phyloP scores from a whole-genome alignment of 495 filamentous ascomycete genomes.

The Lepidopterella palustris region DNA sequence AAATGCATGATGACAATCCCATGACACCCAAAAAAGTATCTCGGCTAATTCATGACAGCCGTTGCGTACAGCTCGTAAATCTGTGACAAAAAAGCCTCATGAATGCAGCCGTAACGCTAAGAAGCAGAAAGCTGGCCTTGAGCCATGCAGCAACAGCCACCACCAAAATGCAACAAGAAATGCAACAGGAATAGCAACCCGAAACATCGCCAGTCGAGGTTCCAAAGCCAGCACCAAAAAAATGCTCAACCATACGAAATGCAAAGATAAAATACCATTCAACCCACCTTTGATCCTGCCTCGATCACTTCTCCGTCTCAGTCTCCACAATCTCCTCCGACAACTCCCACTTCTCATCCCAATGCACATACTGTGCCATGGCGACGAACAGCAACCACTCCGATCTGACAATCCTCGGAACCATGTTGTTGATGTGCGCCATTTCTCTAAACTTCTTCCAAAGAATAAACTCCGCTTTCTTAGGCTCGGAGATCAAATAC shows the following conservation, averaged over 20 bases:
- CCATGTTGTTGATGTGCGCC: slow-evolving; percentile 62
- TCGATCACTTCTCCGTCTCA: not conserved
- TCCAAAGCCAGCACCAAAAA: not conserved
- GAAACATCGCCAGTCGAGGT: not conserved
- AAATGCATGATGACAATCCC: too few species aligned
- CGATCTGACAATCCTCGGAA: slow-evolving; percentile 65
- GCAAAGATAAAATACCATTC: not conserved
- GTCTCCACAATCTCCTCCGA: slow-evolving; percentile 18
- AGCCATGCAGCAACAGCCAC: too few species aligned
- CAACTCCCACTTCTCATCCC: slow-evolving; percentile 54
- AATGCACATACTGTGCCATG: slow-evolving; percentile 71
- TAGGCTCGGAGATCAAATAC: slow-evolving; percentile 25
- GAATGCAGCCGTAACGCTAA: too few species aligned
- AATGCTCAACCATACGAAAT: not conserved
- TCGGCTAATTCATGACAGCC: too few species aligned
- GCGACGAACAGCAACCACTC: slow-evolving; percentile 89
- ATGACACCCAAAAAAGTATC: too few species aligned
- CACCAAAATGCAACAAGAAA: not conserved
- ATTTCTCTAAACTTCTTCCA: slow-evolving; percentile 77
- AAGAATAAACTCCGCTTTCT: slow-evolving; percentile 58
- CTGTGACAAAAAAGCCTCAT: too few species aligned
- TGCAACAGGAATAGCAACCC: not conserved
- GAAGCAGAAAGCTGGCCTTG: too few species aligned
- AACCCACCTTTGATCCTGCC: not conserved
- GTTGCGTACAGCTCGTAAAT: too few species aligned